Percentiles rank a stretch among this genome's conserved stretches.
These are phyloP conservation scores for Penicillium corylophilum DNA, from an alignment of 2,329 filamentous ascomycete species.

Conservation along the genomic window DNA sequence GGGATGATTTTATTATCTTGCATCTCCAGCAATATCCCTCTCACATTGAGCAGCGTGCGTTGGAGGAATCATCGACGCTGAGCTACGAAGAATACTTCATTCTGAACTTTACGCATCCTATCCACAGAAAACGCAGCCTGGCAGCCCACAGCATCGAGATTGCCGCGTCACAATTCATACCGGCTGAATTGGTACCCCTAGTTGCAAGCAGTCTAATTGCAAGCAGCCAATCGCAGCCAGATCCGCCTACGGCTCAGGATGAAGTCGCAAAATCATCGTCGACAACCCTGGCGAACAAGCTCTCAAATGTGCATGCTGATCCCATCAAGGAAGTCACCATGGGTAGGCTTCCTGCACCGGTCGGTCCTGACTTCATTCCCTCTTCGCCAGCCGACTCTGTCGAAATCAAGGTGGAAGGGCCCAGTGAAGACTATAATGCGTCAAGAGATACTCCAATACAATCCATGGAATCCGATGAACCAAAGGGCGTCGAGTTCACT, in stretches of 20 bases:
- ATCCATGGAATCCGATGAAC: background rate
- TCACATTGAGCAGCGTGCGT: constrained; percentile 31
- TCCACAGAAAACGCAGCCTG: constrained; percentile 40
- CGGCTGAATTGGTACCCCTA: constrained; percentile 2
- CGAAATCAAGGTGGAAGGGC: constrained; percentile 9
- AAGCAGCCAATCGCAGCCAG: background rate
- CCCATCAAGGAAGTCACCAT: constrained; percentile 17
- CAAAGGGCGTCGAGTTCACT: background rate
- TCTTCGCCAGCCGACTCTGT: constrained; percentile 1
- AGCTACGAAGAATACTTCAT: constrained; percentile 43
- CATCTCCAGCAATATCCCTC: constrained; percentile 38
- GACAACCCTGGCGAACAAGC: constrained; percentile 24
- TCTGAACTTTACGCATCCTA: constrained; percentile 29
- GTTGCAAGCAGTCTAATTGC: constrained; percentile 1
- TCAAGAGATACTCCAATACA: background rate
- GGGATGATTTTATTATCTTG: constrained; percentile 49
- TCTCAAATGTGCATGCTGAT: constrained; percentile 25
- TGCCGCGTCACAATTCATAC: constrained; percentile 26
- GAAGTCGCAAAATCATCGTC: constrained; percentile 20
- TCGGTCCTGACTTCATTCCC: background rate
- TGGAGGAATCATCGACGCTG: constrained; percentile 26
- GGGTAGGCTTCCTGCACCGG: background rate
- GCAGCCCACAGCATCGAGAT: constrained; percentile 31
- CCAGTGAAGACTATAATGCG: background rate
- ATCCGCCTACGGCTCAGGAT: background rate